Evolutionary conservation across 495 filamentous ascomycete species (phyloP), one percentile per base, ranked within the genome.

Genomic region (Daldinia bambusicola): DNA sequence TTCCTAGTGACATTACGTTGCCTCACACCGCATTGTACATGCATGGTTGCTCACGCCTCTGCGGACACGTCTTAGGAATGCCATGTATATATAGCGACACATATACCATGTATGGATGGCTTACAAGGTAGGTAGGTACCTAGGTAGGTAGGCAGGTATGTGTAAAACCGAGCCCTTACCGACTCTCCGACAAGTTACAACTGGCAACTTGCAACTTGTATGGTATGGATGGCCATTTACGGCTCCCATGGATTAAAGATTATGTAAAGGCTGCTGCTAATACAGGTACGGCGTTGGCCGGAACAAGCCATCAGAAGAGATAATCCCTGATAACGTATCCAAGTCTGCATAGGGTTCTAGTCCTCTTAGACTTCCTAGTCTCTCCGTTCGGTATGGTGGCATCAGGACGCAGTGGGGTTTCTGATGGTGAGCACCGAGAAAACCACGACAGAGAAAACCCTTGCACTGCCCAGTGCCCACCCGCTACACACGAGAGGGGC

Each of bases 391-490:
- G 74, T 63, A 76, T 76, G 70, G 75, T 75, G 70, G 64, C 67
- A 77, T 75, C 52, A 72, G 70, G 64, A 75, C 36, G 64, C 63
- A 61, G 75, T 77, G 75, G 75, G 70, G 73, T 75, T 61, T 60
- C 6, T 8, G 22, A n/a, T 72, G 69, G 69, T 67, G 68, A 66
- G 64, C 53, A 72, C 63, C 63, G 58, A 71, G 62, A 66, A 71
- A 63, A 53, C 55, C 43, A 64, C 38, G 67, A 60, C 38, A 69
- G 60, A 69, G 60, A 64, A 45, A 66, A 69, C 63, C 72, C 75
- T 68, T 70, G 75, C 72, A 69, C 36, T 55, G 55, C 63, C 70
- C 72, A 69, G 30, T 55, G 55, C 63, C 70, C 69, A 73, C 69
- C 69, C 72, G 63, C 60, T 70, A 71, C 53, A 70, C 67, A 71